A percentile compares a stretch with the other conserved stretches of the same genome.
Conservation (phyloP, 495 filamentous ascomycete species). For the Polyplosphaeria fusca region DNA sequence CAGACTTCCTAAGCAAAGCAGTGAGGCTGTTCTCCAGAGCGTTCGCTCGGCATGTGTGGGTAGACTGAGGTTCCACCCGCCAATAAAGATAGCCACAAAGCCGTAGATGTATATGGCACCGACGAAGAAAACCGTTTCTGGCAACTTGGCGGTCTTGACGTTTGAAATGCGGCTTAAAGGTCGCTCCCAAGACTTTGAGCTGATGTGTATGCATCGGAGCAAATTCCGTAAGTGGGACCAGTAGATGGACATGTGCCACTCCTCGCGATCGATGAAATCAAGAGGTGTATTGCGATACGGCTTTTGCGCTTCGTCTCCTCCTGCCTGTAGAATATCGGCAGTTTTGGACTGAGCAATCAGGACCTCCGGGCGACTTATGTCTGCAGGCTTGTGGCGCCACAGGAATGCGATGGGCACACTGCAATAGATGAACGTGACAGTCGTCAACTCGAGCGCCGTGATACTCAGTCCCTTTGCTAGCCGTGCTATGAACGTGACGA, state of each 20-base stretch:
- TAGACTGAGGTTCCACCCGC: conserved; percentile 27
- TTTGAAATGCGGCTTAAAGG: neutral
- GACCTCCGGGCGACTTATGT: conserved; percentile 23
- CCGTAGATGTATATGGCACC: neutral
- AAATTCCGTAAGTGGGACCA: conserved; percentile 12
- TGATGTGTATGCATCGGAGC: neutral
- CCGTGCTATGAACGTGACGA: conserved; percentile 26
- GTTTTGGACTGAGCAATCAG: conserved; percentile 7
- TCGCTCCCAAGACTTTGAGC: neutral
- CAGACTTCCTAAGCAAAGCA: too few species aligned
- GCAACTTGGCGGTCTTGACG: neutral
- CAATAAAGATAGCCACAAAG: conserved; percentile 13
- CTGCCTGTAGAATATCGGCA: conserved; percentile 25
- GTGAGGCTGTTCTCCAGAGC: conserved; percentile 16
- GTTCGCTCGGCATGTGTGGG: conserved; percentile 13
- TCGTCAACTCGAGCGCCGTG: conserved; percentile 36
- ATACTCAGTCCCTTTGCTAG: conserved; percentile 22
- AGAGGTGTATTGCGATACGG: conserved; percentile 35
- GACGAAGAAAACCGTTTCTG: neutral
- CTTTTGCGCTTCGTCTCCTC: conserved; percentile 23
- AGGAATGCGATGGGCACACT: conserved; percentile 30
- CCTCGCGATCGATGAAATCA: conserved; percentile 33
- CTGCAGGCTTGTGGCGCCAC: conserved; percentile 37
- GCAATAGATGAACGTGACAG: conserved; percentile 33
- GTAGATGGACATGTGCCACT: conserved; percentile 22